Conservation (phyloP, 768 basidiomycete species). For the Wakefieldia striispora region DNA sequence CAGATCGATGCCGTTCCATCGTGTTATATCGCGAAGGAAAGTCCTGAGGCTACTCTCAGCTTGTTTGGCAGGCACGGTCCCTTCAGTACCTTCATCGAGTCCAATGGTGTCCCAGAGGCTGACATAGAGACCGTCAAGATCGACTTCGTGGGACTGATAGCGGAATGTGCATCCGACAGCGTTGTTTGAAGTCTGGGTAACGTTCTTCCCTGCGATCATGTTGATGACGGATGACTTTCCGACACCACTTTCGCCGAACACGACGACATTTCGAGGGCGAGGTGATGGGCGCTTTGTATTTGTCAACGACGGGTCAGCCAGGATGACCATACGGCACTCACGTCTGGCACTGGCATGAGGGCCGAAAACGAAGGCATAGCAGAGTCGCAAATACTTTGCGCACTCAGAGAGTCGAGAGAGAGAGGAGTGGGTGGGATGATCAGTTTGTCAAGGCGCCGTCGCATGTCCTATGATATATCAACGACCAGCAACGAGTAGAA, state of each 20-base stretch:
- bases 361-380: neutral
- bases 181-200: conserved; percentile 29
- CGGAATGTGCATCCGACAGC: conserved; percentile 37
- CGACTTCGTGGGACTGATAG: conserved; percentile 21
- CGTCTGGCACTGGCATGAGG: conserved; percentile 9
- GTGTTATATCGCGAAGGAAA: conserved; percentile 33
- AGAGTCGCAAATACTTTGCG: conserved; percentile 13
- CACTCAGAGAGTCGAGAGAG: neutral
- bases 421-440: conserved; percentile 10
- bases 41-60: conserved; percentile 27
- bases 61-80: conserved; percentile 23
- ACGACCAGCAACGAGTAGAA: neutral
- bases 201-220: conserved; percentile 29
- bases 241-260: conserved; percentile 41
- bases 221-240: conserved; percentile 45
- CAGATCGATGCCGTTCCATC: conserved; percentile 27
- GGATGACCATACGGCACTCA: conserved; percentile 1
- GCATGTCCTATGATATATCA: conserved; percentile 13
- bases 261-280: conserved; percentile 32
- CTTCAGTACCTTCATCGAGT: conserved; percentile 30
- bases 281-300: conserved; percentile 5
- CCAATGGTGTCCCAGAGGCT: conserved; percentile 35
- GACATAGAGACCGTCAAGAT: conserved; percentile 15
- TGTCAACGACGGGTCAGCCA: neutral
- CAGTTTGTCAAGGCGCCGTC: conserved; percentile 4